Base-by-base conservation (phyloP, 176 grass and related monocot genomes). In the Melocanna baccifera region DNA sequence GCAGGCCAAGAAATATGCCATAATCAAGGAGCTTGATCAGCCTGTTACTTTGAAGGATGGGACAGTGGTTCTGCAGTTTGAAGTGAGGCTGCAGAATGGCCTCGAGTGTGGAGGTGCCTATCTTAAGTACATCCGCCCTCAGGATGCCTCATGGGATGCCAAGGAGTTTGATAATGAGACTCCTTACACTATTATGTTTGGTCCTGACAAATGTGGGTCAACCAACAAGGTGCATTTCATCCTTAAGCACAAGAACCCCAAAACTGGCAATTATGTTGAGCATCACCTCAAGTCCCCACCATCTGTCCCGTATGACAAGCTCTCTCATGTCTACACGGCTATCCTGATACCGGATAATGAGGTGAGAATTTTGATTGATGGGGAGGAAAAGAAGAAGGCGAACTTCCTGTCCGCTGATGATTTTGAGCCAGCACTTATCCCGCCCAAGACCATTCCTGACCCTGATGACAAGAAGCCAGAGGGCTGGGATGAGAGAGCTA, bases 221-320 rank as follows among this genome's bases (percentile, higher is more conserved):
- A 99, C 96, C 4, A 96, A 99, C 87, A 99, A 99, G 81, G 93
- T 99, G 36, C 96, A 99, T 83, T 99, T 99, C 86, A 99, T 99
- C 76, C 73, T 99, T 58, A 89, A 92, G 68, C 96, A 99, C 93
- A 91, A 99, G 88, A 99, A 92, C 71, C 96, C 96, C 0, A 96
- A 96, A 78, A 99, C 91, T 67, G 93, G 91, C 19, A 87, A 99
- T 58, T 96, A 87, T 81, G 89, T 99, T 40, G 96, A 99, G 20
- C 96, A 99, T 83, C 96, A 99, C 78, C 89, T 99, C 46, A 96
- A 99, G 83, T 96, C 43, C 82, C 89, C 96, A 29, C 96, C 93
- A 41, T 94, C 93, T 86, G 88, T 96, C 12, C 96, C 91, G 10
- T 91, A 55, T 67, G 96, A 99, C 86, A 99, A 99, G 83, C 89